A percentile compares a stretch with the other conserved stretches of the same genome.
Evolutionary conservation across 1,139 yeast species (phyloP).

Genomic region (Taiozyma onychis): DNA sequence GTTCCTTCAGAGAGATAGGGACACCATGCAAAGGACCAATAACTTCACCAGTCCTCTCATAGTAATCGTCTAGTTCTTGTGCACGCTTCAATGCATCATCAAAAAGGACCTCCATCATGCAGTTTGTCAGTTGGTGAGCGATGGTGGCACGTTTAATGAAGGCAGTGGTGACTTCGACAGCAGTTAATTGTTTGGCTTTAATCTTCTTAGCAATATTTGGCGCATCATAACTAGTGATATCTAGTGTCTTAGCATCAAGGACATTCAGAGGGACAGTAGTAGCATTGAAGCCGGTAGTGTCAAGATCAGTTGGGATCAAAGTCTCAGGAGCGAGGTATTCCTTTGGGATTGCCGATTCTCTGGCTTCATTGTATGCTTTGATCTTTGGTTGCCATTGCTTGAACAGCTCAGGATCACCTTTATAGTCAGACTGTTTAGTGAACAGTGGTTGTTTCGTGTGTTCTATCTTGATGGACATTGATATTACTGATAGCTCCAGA

Average conservation of each 20-base stretch:
- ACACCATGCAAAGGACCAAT: slow-evolving; percentile 76
- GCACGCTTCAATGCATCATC: slow-evolving; percentile 54
- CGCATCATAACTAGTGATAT: slow-evolving; percentile 30
- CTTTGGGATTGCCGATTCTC: slow-evolving; percentile 35
- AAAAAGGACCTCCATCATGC: slow-evolving; percentile 53
- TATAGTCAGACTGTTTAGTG: slow-evolving; percentile 3
- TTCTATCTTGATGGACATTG: slow-evolving; percentile 1
- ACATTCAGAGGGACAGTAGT: slow-evolving; percentile 34
- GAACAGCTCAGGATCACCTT: slow-evolving; percentile 18
- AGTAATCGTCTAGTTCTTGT: slow-evolving; percentile 45
- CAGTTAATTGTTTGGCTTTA: slow-evolving; percentile 26
- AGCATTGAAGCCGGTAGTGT: slow-evolving; percentile 32
- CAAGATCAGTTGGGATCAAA: slow-evolving; percentile 31
- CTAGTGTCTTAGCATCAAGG: slow-evolving; percentile 31
- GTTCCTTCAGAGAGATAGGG: slow-evolving; percentile 76
- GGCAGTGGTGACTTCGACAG: slow-evolving; percentile 28
- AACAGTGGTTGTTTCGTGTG: slow-evolving; percentile 8
- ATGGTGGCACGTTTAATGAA: slow-evolving; percentile 38
- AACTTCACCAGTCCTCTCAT: slow-evolving; percentile 47
- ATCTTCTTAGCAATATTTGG: slow-evolving; percentile 33
- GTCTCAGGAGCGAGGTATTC: slow-evolving; percentile 37
- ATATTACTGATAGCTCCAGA: not conserved
- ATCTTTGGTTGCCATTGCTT: slow-evolving; percentile 38
- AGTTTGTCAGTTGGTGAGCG: slow-evolving; percentile 50
- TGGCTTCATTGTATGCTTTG: slow-evolving; percentile 40